phyloP scores from a whole-genome alignment of 371 early-diverging fungal genomes.

The Parasitella parasitica region DNA sequence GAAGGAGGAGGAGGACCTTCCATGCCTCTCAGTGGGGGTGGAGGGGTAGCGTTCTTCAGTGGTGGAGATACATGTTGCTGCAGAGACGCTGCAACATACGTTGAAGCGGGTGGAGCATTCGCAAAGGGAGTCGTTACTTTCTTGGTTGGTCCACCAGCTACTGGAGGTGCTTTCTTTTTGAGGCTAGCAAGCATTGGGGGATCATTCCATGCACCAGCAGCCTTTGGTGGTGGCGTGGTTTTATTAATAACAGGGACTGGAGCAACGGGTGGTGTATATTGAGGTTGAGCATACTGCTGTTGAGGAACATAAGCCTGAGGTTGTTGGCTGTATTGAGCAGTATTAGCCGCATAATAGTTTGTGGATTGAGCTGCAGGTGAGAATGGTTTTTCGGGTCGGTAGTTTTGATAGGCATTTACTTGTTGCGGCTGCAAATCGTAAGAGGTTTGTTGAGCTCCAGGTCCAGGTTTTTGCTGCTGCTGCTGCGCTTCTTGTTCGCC shows the following conservation, averaged over 20 bases:
- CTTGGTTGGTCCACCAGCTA: constrained; percentile 19
- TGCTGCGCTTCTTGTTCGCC: not conserved
- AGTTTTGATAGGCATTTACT: not conserved
- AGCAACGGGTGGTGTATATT: constrained; percentile 15
- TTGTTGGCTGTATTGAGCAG: not conserved
- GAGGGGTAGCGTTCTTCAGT: constrained; percentile 4
- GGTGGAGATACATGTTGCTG: constrained; percentile 8
- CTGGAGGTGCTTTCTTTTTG: constrained; percentile 12
- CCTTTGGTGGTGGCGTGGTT: constrained; percentile 20
- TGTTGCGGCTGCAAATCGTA: not conserved
- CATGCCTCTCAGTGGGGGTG: constrained; percentile 11
- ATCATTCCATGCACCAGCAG: constrained; percentile 56
- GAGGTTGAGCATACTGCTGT: not conserved
- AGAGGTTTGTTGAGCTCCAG: not conserved
- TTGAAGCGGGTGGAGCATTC: constrained; percentile 26
- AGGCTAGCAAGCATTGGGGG: constrained; percentile 39
- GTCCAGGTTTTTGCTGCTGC: not conserved
- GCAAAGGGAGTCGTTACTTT: constrained; percentile 43
- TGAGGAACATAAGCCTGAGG: not conserved
- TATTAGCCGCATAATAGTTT: not conserved
- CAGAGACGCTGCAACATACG: constrained; percentile 25
- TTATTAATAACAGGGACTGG: constrained; percentile 23
- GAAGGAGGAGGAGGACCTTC: constrained; percentile 15
- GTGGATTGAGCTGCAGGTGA: constrained; percentile 2
- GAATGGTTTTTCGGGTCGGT: not conserved